Evolutionary conservation across 75 land plant species (phyloP).

Genomic region (Pinus albicaulis): DNA sequence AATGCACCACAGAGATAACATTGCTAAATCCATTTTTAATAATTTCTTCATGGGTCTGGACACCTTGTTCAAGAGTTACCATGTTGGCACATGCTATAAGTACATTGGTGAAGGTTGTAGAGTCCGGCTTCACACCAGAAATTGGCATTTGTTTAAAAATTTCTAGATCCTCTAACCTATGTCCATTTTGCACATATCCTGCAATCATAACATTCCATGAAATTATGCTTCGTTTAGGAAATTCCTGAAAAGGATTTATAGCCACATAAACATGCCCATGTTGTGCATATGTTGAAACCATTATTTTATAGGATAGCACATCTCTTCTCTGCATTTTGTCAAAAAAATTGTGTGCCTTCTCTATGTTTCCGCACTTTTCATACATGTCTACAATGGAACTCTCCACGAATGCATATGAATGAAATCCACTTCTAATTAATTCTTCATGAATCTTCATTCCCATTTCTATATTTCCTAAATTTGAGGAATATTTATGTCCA

Average conservation of each 20-base stretch:
- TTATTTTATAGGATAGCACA: neutral
- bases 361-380: neutral
- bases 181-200: neutral
- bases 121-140: slow-evolving; percentile 8
- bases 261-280: slow-evolving; percentile 8
- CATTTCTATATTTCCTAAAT: neutral
- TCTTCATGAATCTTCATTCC: slow-evolving; percentile 16
- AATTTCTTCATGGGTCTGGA: slow-evolving; percentile 7
- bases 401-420: neutral
- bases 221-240: neutral
- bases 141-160: neutral
- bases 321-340: neutral
- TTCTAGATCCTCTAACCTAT: neutral
- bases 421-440: neutral
- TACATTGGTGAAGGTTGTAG: slow-evolving; percentile 16
- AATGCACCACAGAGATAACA: neutral
- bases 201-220: neutral
- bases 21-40: neutral
- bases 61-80: neutral
- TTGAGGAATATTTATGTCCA: too few relatives aligned
- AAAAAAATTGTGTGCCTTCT: neutral
- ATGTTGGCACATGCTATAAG: slow-evolving; percentile 13
- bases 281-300: neutral
- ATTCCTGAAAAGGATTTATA: slow-evolving; percentile 1
- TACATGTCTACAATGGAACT: slow-evolving; percentile 13